These are phyloP conservation scores for Aspergillus eucalypticola DNA, from an alignment of 2,329 filamentous ascomycete species.

Conservation along the genomic window DNA sequence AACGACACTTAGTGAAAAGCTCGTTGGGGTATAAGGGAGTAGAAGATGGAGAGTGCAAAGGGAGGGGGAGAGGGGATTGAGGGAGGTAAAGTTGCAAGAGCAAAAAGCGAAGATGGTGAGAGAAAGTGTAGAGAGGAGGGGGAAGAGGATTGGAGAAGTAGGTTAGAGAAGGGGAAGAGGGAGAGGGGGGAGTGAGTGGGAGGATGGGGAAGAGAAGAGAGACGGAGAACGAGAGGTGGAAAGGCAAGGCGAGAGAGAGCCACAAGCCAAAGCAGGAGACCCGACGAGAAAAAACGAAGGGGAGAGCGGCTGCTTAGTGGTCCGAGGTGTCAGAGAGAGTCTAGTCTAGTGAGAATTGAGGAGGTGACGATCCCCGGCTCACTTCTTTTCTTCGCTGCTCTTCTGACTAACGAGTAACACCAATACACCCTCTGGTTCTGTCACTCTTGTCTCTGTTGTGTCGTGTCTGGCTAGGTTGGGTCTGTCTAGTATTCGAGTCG, in stretches of 20 bases:
- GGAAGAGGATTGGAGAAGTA: conserved; percentile 4
- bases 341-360: conserved; percentile 10
- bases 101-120: conserved; percentile 56
- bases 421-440: too few relatives aligned
- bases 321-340: conserved; percentile 15
- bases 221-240: conserved; percentile 14
- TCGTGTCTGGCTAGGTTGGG: too few relatives aligned
- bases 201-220: conserved; percentile 17
- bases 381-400: neutral
- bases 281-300: conserved; percentile 1
- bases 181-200: conserved; percentile 10
- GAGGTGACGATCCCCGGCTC: conserved; percentile 16
- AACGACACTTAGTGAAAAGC: conserved; percentile 57
- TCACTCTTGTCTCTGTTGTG: too few relatives aligned
- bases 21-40: conserved; percentile 39
- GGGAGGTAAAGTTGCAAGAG: conserved; percentile 14
- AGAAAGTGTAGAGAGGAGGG: conserved; percentile 31
- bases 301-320: conserved; percentile 12
- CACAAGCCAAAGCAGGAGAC: conserved; percentile 7
- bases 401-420: conserved; percentile 10
- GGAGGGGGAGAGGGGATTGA: conserved; percentile 19
- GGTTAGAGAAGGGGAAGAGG: conserved; percentile 10
- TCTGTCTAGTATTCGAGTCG: neutral
- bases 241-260: conserved; percentile 6
- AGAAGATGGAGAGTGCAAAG: conserved; percentile 17